A percentile compares a stretch with the other conserved stretches of the same genome.
These are phyloP conservation scores for Eimeria sp. DNA, from an alignment of 169 alveolate genomes.

Conservation along the genomic window DNA sequence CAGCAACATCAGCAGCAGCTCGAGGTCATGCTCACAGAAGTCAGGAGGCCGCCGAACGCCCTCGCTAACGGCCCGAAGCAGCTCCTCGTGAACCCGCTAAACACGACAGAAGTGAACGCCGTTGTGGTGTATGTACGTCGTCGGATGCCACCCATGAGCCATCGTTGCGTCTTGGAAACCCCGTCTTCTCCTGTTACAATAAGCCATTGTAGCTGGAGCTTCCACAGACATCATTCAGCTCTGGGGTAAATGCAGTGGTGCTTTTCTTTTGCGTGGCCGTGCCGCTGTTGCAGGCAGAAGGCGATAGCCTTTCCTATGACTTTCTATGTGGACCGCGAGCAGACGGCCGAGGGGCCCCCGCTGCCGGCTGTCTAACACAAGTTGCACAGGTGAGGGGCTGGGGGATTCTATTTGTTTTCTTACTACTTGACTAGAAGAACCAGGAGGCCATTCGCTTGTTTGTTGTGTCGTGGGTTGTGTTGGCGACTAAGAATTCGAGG, in stretches of 20 bases:
- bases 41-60: slow-evolving; percentile 82
- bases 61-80: slow-evolving; percentile 76
- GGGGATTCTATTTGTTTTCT: neutral
- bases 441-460: neutral
- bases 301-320: slow-evolving; percentile 75
- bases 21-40: slow-evolving; percentile 71
- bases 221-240: neutral
- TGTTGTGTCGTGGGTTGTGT: neutral
- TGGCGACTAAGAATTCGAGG: neutral
- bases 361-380: slow-evolving; percentile 41
- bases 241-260: neutral
- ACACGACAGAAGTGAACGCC: slow-evolving; percentile 82
- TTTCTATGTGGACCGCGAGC: slow-evolving; percentile 55
- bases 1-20: slow-evolving; percentile 41
- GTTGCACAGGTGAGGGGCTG: slow-evolving; percentile 37
- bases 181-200: neutral
- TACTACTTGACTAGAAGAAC: neutral
- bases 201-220: neutral
- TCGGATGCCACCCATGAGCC: neutral
- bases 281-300: slow-evolving; percentile 67
- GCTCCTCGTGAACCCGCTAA: slow-evolving; percentile 72
- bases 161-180: neutral
- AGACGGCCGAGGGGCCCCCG: slow-evolving; percentile 55
- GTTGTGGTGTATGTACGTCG: slow-evolving; percentile 77
- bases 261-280: neutral